phyloP scores from a whole-genome alignment of 129 eudicot species.

The Flaveria bidentis region DNA sequence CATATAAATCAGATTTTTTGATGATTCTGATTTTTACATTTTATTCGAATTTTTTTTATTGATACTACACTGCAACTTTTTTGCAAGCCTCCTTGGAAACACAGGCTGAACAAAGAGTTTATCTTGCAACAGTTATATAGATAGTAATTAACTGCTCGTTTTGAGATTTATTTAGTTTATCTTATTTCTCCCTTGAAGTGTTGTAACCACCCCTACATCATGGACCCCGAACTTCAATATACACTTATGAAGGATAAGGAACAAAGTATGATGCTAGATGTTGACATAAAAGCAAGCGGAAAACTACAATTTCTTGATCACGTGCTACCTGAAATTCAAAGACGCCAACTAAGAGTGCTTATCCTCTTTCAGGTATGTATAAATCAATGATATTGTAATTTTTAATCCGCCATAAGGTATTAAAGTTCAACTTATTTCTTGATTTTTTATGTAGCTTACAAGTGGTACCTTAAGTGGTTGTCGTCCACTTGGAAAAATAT shows the following conservation, averaged over 20 bases:
- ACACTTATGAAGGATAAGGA: slow-evolving; percentile 44
- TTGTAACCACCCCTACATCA: slow-evolving; percentile 82
- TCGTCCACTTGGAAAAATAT: slow-evolving; percentile 45
- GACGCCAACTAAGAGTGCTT: slow-evolving; percentile 52
- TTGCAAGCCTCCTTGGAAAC: slow-evolving; percentile 11
- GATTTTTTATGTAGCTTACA: slow-evolving; percentile 40
- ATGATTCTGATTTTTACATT: not conserved
- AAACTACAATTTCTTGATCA: slow-evolving; percentile 71
- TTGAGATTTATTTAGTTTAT: slow-evolving; percentile 25
- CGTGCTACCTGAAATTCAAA: slow-evolving; percentile 58
- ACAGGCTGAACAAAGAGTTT: not conserved
- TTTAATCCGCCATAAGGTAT: slow-evolving; percentile 16
- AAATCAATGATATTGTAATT: not conserved
- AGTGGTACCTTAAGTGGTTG: slow-evolving; percentile 43
- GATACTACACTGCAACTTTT: not conserved
- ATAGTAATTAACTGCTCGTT: not conserved
- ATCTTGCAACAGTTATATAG: not conserved
- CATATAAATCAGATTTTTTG: not conserved
- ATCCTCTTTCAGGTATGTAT: slow-evolving; percentile 71
- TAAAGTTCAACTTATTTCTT: not conserved
- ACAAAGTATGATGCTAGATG: slow-evolving; percentile 37
- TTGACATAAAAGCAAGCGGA: slow-evolving; percentile 76
- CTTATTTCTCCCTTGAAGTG: slow-evolving; percentile 48
- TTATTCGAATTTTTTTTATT: not conserved
- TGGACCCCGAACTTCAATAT: slow-evolving; percentile 46